Conservation (phyloP, 139 green algal species). For the Coelastrella sp. region DNA sequence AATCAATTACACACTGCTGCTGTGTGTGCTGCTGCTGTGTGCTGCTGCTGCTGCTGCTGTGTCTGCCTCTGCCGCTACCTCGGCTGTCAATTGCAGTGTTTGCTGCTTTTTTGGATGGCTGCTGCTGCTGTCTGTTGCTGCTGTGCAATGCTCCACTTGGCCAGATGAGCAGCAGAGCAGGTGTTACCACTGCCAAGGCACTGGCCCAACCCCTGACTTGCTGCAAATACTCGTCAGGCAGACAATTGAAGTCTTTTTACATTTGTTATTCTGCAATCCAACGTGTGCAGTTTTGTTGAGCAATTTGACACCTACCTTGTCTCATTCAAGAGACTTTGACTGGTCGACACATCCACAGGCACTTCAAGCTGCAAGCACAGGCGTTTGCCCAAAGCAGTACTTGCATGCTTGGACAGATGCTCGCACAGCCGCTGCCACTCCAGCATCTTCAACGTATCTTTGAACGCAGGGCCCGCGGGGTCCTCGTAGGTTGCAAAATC, state of each 20-base stretch:
- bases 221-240: not conserved
- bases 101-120: not conserved
- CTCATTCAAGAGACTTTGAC: slow-evolving; percentile 62
- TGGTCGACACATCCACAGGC: slow-evolving; percentile 42
- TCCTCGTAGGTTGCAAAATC: slow-evolving; percentile 1
- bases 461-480: slow-evolving; percentile 58
- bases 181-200: not conserved
- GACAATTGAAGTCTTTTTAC: no score
- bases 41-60: slow-evolving; percentile 30
- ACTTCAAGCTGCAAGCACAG: slow-evolving; percentile 56
- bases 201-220: not conserved
- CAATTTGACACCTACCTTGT: slow-evolving; percentile 55
- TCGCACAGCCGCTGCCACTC: slow-evolving; percentile 78
- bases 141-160: not conserved
- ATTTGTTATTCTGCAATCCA: no score
- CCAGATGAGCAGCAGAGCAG: not conserved
- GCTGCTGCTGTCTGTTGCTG: not conserved
- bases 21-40: not conserved
- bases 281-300: not conserved
- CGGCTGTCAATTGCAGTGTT: not conserved
- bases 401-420: slow-evolving; percentile 75
- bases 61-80: slow-evolving; percentile 3
- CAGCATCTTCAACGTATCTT: slow-evolving; percentile 70
- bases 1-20: not conserved
- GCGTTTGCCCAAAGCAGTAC: slow-evolving; percentile 73